phyloP scores from a whole-genome alignment of 2,329 filamentous ascomycete genomes.

The Anthostomella pinea region DNA sequence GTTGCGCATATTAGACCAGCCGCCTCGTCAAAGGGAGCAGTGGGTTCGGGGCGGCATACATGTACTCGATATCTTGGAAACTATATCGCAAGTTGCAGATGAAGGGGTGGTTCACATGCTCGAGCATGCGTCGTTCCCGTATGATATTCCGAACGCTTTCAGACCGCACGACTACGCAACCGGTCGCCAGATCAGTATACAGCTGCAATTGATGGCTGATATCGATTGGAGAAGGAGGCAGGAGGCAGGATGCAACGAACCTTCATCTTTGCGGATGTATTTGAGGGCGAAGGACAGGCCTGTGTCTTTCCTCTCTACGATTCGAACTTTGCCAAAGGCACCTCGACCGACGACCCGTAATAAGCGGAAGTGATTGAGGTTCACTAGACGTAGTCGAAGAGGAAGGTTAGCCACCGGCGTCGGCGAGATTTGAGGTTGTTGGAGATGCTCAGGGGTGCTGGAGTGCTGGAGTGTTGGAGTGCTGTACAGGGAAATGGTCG shows the following conservation, averaged over 20 bases:
- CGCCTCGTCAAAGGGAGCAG: too few relatives aligned
- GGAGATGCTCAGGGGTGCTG: too few relatives aligned
- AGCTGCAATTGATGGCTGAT: slow-evolving; percentile 3
- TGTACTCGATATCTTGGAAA: slow-evolving; percentile 98
- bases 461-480: too few relatives aligned
- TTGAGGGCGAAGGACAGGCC: slow-evolving; percentile 92
- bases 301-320: slow-evolving; percentile 96
- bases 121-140: slow-evolving; percentile 93
- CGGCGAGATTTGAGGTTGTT: neutral
- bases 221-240: slow-evolving; percentile 1
- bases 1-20: slow-evolving; percentile 37
- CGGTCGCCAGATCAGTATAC: slow-evolving; percentile 14
- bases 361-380: slow-evolving; percentile 94
- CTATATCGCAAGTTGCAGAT: slow-evolving; percentile 98
- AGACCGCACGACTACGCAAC: slow-evolving; percentile 77
- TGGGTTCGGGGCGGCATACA: slow-evolving; percentile 60
- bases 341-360: slow-evolving; percentile 95
- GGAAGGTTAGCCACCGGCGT: neutral
- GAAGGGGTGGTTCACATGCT: slow-evolving; percentile 96
- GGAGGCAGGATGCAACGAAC: slow-evolving; percentile 45
- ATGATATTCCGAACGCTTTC: slow-evolving; percentile 99
- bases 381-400: slow-evolving; percentile 57
- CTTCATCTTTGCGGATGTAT: slow-evolving; percentile 98
- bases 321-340: slow-evolving; percentile 97
- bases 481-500: neutral